Percentiles rank a stretch among this genome's conserved stretches.
Evolutionary conservation across 2,329 filamentous ascomycete genomes (phyloP).

Genomic region (Blastomyces silverae): DNA sequence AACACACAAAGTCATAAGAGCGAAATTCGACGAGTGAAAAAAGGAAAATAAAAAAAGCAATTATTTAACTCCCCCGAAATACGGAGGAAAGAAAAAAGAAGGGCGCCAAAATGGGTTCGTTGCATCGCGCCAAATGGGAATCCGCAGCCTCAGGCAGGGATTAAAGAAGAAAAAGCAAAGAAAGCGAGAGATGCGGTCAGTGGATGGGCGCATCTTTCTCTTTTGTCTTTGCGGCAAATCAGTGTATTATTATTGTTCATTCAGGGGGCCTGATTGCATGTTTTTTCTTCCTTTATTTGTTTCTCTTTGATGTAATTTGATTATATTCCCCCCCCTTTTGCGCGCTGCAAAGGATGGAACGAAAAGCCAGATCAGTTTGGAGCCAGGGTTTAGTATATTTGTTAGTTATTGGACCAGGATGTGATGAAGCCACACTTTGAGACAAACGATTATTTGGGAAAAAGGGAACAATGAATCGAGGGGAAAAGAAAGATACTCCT

Average conservation of each 20-base stretch:
- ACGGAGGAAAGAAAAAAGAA: neutral
- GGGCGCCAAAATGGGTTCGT: slow-evolving; percentile 2
- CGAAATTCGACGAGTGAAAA: neutral
- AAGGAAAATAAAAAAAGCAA: neutral
- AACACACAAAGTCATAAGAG: neutral
- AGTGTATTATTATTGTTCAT: no score
- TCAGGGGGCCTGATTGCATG: no score
- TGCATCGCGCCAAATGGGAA: neutral
- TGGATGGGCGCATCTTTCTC: neutral
- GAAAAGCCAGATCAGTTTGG: no score
- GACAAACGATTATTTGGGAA: neutral
- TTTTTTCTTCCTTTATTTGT: no score
- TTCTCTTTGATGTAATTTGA: no score
- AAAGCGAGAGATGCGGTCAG: neutral
- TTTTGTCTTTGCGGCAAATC: neutral
- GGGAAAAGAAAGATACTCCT: neutral
- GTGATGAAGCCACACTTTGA: neutral
- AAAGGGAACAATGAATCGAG: neutral
- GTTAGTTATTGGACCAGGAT: neutral
- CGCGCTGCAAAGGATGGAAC: no score
- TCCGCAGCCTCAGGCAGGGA: neutral
- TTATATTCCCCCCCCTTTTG: no score
- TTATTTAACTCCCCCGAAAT: neutral
- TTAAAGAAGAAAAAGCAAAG: neutral
- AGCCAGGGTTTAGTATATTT: no score